Percentiles rank a stretch among this genome's conserved stretches.
Evolutionary conservation across 2,329 filamentous ascomycete species (phyloP).

Genomic region (Aspergillus clavatus): DNA sequence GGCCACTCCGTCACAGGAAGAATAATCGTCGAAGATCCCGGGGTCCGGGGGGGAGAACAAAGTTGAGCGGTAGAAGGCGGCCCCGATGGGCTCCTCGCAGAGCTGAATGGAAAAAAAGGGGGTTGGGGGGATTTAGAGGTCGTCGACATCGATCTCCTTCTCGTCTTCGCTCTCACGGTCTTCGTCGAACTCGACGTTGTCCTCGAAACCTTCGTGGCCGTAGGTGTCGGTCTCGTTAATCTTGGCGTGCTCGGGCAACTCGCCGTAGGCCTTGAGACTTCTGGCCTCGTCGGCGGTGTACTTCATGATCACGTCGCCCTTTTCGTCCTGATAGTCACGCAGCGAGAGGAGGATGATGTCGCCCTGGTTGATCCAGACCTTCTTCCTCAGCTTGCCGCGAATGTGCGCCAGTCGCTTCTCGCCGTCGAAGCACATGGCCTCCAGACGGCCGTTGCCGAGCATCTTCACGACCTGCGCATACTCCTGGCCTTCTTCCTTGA

Average conservation of each 20-base stretch:
- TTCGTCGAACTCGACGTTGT: slow-evolving; percentile 99
- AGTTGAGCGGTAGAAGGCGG: slow-evolving; percentile 13
- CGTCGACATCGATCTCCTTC: slow-evolving; percentile 90
- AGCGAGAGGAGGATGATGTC: slow-evolving; percentile 87
- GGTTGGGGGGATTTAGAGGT: slow-evolving; percentile 62
- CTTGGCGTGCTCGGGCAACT: slow-evolving; percentile 95
- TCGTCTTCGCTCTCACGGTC: slow-evolving; percentile 65
- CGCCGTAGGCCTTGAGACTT: slow-evolving; percentile 92
- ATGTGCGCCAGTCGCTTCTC: slow-evolving; percentile 79
- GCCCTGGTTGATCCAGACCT: slow-evolving; percentile 99
- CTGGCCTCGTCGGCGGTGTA: slow-evolving; percentile 95
- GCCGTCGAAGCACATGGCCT: slow-evolving; percentile 93
- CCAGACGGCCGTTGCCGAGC: slow-evolving; percentile 90
- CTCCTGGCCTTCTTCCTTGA: slow-evolving; percentile 97
- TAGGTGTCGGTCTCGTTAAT: slow-evolving; percentile 98
- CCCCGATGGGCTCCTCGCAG: slow-evolving; percentile 25
- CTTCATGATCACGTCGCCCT: slow-evolving; percentile 90
- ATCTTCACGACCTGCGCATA: slow-evolving; percentile 90
- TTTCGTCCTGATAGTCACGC: slow-evolving; percentile 90
- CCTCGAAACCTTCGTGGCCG: slow-evolving; percentile 85
- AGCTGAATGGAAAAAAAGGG: slow-evolving; percentile 27
- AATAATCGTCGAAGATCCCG: slow-evolving; percentile 3
- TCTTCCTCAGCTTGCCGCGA: slow-evolving; percentile 96
- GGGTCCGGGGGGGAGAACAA: background rate
- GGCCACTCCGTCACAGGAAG: slow-evolving; percentile 7